Percentiles rank a stretch among this genome's conserved stretches.
Conservation (phyloP, 1,139 yeast genomes). For the Suzukiozyma palmioleophila region DNA sequence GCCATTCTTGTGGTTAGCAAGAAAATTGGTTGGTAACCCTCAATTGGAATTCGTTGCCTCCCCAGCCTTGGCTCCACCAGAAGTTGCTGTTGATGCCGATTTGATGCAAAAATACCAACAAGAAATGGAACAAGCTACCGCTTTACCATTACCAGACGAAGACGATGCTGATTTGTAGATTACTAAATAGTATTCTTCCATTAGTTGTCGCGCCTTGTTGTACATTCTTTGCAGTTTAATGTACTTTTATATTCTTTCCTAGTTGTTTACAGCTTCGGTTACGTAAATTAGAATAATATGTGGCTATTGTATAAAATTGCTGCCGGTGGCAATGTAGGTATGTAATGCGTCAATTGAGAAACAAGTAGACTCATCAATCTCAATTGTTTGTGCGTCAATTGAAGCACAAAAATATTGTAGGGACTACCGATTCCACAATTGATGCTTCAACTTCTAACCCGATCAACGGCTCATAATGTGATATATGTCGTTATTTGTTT, state of each 20-base stretch:
- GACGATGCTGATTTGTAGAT: constrained; percentile 94
- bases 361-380: no score
- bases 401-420: no score
- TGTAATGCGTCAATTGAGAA: no score
- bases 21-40: constrained; percentile 98
- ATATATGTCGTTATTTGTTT: no score
- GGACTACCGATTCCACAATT: no score
- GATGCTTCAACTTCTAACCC: no score
- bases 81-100: constrained; percentile 93
- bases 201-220: neutral
- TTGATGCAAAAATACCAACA: constrained; percentile 98
- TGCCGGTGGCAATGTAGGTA: no score
- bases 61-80: constrained; percentile 99
- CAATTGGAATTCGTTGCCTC: constrained; percentile 98
- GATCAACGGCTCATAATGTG: no score
- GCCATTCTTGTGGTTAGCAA: constrained; percentile 99
- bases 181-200: neutral
- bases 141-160: constrained; percentile 99
- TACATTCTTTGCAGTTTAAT: neutral
- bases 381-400: no score
- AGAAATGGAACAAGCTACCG: constrained; percentile 99
- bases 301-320: neutral
- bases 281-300: constrained; percentile 2
- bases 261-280: constrained; percentile 2
- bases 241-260: constrained; percentile 2